phyloP scores from a whole-genome alignment of 2,329 filamentous ascomycete species.

The Myriosclerotinia duriaeana region DNA sequence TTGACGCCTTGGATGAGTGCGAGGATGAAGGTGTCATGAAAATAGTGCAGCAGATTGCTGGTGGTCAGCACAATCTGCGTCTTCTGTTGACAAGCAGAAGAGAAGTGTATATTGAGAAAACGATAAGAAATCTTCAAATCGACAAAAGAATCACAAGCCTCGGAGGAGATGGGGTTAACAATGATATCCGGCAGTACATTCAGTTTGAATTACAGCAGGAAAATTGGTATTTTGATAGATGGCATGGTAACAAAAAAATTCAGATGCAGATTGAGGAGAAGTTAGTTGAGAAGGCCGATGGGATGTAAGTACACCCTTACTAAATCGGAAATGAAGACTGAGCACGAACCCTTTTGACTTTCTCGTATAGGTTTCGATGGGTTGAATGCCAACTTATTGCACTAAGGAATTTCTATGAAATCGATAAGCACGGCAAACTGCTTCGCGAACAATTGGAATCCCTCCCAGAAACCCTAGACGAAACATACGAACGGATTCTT shows the following conservation, averaged over 20 bases:
- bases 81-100: neutral
- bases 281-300: slow-evolving; percentile 34
- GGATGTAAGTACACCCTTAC: slow-evolving; percentile 35
- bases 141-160: too few species aligned
- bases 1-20: slow-evolving; percentile 6
- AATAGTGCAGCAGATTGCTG: neutral
- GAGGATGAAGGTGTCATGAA: neutral
- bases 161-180: neutral
- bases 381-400: slow-evolving; percentile 36
- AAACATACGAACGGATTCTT: slow-evolving; percentile 34
- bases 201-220: neutral
- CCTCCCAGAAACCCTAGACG: slow-evolving; percentile 30
- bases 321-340: too few species aligned
- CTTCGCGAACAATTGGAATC: slow-evolving; percentile 22
- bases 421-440: too few species aligned
- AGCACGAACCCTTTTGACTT: neutral
- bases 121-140: neutral
- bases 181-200: neutral
- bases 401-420: neutral
- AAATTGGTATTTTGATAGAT: neutral
- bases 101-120: slow-evolving; percentile 1
- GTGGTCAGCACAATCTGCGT: neutral
- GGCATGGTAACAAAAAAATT: neutral
- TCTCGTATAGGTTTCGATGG: slow-evolving; percentile 34
- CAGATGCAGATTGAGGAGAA: slow-evolving; percentile 30